Conservation (phyloP, 257 asterid species). For the Fraxinus cuspidata region DNA sequence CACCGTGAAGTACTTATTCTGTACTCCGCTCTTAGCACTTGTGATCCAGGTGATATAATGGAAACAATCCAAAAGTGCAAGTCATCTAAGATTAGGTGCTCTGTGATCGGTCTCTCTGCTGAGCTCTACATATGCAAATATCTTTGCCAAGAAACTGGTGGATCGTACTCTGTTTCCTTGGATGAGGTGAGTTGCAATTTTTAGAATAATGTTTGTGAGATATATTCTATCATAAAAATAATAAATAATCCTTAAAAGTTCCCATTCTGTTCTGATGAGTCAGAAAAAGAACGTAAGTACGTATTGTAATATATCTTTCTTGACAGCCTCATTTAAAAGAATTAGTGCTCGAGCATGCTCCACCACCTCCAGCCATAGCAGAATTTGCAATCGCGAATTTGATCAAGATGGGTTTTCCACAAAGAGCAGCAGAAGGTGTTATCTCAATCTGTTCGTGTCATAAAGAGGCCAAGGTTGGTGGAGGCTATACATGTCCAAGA, state of each 20-base stretch:
- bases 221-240: not conserved
- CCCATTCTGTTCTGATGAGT: not conserved
- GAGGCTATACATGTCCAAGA: conserved; percentile 97
- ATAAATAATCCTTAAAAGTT: not conserved
- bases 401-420: conserved; percentile 98
- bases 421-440: conserved; percentile 91
- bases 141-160: conserved; percentile 95
- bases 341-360: conserved; percentile 85
- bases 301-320: conserved; percentile 12
- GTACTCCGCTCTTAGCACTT: conserved; percentile 88
- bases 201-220: conserved; percentile 5
- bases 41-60: conserved; percentile 90
- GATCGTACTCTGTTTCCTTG: conserved; percentile 71
- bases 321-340: conserved; percentile 82
- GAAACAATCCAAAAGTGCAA: conserved; percentile 88
- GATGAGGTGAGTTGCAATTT: conserved; percentile 73
- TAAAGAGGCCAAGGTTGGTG: conserved; percentile 89
- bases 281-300: not conserved
- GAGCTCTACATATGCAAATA: conserved; percentile 89
- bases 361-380: conserved; percentile 99
- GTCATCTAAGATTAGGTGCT: conserved; percentile 78
- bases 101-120: conserved; percentile 86
- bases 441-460: conserved; percentile 94
- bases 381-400: conserved; percentile 89
- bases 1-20: conserved; percentile 93